phyloP scores from a whole-genome alignment of 2,329 filamentous ascomycete genomes.

The Claviceps maximensis region DNA sequence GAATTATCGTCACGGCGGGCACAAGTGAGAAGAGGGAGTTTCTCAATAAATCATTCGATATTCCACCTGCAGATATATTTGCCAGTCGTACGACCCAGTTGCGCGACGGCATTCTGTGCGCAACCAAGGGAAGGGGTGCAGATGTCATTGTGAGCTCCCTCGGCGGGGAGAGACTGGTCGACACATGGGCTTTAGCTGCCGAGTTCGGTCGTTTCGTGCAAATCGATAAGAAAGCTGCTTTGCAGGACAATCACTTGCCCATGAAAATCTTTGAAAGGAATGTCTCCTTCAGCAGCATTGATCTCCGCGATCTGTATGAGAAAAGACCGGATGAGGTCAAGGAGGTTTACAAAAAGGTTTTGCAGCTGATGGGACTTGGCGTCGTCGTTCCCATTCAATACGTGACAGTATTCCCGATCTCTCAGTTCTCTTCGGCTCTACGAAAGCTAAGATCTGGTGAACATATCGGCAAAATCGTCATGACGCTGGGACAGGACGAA shows the following conservation, averaged over 20 bases:
- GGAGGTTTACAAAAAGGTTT: constrained; percentile 7
- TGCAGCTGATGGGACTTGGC: constrained; percentile 2
- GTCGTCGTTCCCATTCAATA: constrained; percentile 3
- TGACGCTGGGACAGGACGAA: constrained; percentile 12
- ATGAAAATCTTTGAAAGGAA: constrained; percentile 25
- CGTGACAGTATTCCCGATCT: constrained; percentile 11
- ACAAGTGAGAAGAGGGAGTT: constrained; percentile 15
- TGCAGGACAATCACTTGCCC: constrained; percentile 17
- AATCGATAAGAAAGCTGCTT: constrained; percentile 24
- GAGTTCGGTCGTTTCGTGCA: constrained; percentile 20
- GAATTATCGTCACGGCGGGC: constrained; percentile 18
- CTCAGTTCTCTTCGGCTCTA: constrained; percentile 24
- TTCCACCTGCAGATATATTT: constrained; percentile 17
- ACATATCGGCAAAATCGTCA: constrained; percentile 28
- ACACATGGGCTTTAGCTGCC: constrained; percentile 17
- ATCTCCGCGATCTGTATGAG: constrained; percentile 16
- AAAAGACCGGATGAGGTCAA: constrained; percentile 6
- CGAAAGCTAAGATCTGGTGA: constrained; percentile 25
- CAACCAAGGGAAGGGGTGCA: constrained; percentile 8
- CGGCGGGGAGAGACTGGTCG: constrained; percentile 8
- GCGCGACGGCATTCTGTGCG: constrained; percentile 10
- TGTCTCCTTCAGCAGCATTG: constrained; percentile 28
- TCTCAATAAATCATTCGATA: constrained; percentile 12
- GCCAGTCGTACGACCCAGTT: constrained; percentile 14
- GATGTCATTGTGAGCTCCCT: constrained; percentile 7